phyloP scores from a whole-genome alignment of 2,329 filamentous ascomycete species.

The Trichophyton benhamiae region DNA sequence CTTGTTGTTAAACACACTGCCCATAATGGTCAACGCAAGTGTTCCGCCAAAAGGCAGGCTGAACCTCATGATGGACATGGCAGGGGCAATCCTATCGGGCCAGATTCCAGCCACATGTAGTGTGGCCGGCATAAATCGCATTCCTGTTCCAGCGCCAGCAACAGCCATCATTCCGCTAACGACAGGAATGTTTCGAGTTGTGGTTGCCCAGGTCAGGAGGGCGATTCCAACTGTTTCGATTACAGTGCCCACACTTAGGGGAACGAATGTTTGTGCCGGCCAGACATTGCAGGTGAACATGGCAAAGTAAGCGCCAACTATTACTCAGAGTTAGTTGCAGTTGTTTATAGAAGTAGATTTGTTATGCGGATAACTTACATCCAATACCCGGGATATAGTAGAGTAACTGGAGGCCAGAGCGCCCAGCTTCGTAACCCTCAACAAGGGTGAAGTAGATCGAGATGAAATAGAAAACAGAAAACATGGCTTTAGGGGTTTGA shows the following conservation, averaged over 20 bases:
- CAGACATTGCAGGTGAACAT: constrained; percentile 49
- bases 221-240: constrained; percentile 48
- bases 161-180: constrained; percentile 57
- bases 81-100: constrained; percentile 44
- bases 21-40: constrained; percentile 54
- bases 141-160: constrained; percentile 49
- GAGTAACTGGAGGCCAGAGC: constrained; percentile 46
- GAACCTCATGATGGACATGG: constrained; percentile 49
- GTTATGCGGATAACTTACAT: constrained; percentile 26
- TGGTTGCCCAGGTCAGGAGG: constrained; percentile 46
- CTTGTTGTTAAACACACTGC: constrained; percentile 55
- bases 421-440: constrained; percentile 38
- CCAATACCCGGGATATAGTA: constrained; percentile 54
- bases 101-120: constrained; percentile 54
- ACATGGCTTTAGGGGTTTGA: constrained; percentile 37
- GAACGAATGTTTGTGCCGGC: constrained; percentile 50
- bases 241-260: constrained; percentile 45
- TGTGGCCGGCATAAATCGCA: constrained; percentile 52
- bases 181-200: constrained; percentile 35
- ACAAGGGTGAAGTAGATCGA: constrained; percentile 57
- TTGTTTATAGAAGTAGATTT: not conserved
- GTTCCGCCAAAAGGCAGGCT: constrained; percentile 53
- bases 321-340: constrained; percentile 9
- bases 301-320: constrained; percentile 44
- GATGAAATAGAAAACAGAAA: constrained; percentile 54